Conservation (phyloP, 257 asterid species). For the Henckelia pumila region DNA sequence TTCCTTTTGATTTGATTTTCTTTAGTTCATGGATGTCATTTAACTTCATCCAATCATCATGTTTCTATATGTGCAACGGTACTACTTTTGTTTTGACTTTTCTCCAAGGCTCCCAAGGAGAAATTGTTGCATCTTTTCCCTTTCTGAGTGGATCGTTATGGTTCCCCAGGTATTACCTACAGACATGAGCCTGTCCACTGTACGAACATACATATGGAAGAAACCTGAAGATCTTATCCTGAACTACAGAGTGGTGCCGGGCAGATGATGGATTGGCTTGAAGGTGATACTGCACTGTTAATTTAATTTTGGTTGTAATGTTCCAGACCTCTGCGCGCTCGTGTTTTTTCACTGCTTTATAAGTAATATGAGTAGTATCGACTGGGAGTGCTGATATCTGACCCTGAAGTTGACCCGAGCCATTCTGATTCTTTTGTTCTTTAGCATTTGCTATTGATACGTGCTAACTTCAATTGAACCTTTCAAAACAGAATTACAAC, state of each 20-base stretch:
- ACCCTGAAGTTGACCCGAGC: neutral
- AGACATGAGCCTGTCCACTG: conserved; percentile 57
- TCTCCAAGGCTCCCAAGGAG: neutral
- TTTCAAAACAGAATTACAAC: too few relatives aligned
- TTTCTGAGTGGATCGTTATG: conserved; percentile 1
- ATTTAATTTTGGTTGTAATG: neutral
- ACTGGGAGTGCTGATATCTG: neutral
- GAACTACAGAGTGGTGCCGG: conserved; percentile 47
- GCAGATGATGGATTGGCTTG: conserved; percentile 38
- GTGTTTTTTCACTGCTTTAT: neutral
- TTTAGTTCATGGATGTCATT: neutral
- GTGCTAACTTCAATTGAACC: too few relatives aligned
- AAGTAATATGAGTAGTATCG: too few relatives aligned
- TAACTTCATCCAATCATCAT: too few relatives aligned
- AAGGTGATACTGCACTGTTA: conserved; percentile 23
- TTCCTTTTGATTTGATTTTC: neutral
- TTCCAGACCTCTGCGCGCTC: too few relatives aligned
- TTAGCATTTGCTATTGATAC: too few relatives aligned
- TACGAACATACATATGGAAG: conserved; percentile 51
- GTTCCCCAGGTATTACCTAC: conserved; percentile 44
- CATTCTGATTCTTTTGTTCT: neutral
- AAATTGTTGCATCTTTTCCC: neutral
- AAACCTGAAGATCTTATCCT: conserved; percentile 58
- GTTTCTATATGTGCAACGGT: too few relatives aligned
- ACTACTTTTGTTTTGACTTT: neutral